A percentile compares a stretch with the other conserved stretches of the same genome.
Evolutionary conservation across 2,329 filamentous ascomycete genomes (phyloP).

Genomic region (Fusarium aywerte): DNA sequence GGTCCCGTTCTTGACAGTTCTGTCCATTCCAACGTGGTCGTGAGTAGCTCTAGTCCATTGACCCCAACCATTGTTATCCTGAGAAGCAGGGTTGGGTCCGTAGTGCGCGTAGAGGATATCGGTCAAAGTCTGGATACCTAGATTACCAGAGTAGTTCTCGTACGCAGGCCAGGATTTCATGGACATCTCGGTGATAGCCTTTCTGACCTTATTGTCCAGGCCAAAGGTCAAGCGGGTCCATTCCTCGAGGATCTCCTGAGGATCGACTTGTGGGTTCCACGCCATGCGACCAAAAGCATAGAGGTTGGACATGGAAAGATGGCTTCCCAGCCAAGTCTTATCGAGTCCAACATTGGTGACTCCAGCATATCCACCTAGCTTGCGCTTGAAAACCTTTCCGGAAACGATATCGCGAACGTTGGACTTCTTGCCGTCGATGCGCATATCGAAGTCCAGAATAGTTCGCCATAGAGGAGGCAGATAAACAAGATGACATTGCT

Average conservation of each 20-base stretch:
- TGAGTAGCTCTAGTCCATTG: constrained; percentile 75
- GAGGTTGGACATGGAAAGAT: constrained; percentile 76
- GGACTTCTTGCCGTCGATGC: constrained; percentile 66
- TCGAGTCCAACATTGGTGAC: constrained; percentile 76
- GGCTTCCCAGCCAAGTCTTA: constrained; percentile 74
- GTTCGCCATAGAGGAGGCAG: constrained; percentile 75
- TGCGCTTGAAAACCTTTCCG: constrained; percentile 67
- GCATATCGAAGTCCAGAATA: constrained; percentile 73
- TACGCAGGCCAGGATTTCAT: constrained; percentile 78
- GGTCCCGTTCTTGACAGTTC: constrained; percentile 75
- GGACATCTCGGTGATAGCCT: constrained; percentile 70
- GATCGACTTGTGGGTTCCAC: constrained; percentile 67
- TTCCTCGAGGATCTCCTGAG: constrained; percentile 62
- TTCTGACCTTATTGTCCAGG: constrained; percentile 62
- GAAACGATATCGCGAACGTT: constrained; percentile 69
- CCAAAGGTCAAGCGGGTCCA: constrained; percentile 77
- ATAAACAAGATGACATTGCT: constrained; percentile 76
- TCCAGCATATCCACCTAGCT: constrained; percentile 70
- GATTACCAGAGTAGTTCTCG: constrained; percentile 76
- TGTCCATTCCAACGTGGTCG: constrained; percentile 74
- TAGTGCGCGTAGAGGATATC: constrained; percentile 72
- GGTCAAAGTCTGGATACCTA: constrained; percentile 75
- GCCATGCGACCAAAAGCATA: constrained; percentile 75
- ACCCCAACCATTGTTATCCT: constrained; percentile 75
- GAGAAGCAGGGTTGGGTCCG: constrained; percentile 73